phyloP scores from a whole-genome alignment of 768 basidiomycete species.

The Candolleomyces aberdarensis region DNA sequence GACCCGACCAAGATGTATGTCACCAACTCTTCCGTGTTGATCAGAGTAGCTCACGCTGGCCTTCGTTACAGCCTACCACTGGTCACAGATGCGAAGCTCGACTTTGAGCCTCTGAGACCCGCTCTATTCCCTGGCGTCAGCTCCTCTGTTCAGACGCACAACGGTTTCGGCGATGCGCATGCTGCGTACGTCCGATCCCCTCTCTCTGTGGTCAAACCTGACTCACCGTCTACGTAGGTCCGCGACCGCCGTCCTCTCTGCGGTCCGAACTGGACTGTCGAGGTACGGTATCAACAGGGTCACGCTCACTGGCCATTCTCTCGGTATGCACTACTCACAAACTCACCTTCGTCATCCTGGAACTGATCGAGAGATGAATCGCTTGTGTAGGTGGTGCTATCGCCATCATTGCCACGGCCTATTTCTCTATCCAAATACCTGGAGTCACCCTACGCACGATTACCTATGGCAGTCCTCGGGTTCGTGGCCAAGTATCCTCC shows the following conservation, averaged over 20 bases:
- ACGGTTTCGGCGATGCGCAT: constrained; percentile 53
- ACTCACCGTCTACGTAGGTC: constrained; percentile 21
- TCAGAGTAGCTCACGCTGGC: background rate
- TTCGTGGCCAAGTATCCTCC: constrained; percentile 39
- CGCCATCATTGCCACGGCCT: constrained; percentile 48
- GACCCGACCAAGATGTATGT: constrained; percentile 14
- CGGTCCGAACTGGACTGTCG: constrained; percentile 10
- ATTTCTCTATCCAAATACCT: constrained; percentile 42
- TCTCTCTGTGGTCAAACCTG: background rate
- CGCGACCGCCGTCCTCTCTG: constrained; percentile 33
- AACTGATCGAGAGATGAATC: constrained; percentile 32
- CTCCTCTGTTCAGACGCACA: constrained; percentile 41
- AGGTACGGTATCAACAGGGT: constrained; percentile 24
- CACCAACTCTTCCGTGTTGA: background rate
- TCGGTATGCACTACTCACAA: background rate
- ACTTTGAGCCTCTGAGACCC: constrained; percentile 35
- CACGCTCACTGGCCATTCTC: constrained; percentile 31
- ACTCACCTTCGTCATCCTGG: constrained; percentile 14
- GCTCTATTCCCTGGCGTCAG: constrained; percentile 55
- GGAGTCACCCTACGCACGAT: constrained; percentile 35
- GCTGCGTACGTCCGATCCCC: constrained; percentile 20
- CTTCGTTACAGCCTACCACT: constrained; percentile 36
- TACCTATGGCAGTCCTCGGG: constrained; percentile 50
- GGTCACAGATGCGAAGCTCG: constrained; percentile 47
- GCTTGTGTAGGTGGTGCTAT: constrained; percentile 39